Evolutionary conservation across 2,329 filamentous ascomycete species (phyloP).

Genomic region (Calonectria crousiana): DNA sequence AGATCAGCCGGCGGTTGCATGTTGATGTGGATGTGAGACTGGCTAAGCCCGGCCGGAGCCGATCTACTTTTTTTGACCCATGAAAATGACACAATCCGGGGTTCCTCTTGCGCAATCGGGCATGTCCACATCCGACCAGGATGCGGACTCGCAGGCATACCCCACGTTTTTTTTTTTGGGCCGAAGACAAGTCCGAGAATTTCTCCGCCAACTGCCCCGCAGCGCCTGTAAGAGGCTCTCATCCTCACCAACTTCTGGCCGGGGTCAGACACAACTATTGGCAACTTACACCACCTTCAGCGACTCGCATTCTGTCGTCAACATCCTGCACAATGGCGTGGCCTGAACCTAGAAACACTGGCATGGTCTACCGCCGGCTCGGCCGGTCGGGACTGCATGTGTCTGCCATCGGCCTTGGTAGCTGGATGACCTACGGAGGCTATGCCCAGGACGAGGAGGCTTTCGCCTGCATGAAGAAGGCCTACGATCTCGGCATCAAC

Average conservation of each 20-base stretch:
- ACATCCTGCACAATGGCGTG: conserved; percentile 52
- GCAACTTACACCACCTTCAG: neutral
- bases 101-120: conserved; percentile 34
- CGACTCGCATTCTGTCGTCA: conserved; percentile 15
- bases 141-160: conserved; percentile 9
- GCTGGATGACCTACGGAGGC: conserved; percentile 76
- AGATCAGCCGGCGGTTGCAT: conserved; percentile 22
- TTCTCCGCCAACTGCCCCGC: conserved; percentile 39
- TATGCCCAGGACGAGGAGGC: conserved; percentile 73
- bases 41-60: neutral
- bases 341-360: conserved; percentile 58
- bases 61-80: conserved; percentile 11
- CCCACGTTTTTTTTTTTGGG: conserved; percentile 26
- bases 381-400: conserved; percentile 72
- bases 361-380: conserved; percentile 58
- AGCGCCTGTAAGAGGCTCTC: neutral
- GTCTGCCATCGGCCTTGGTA: conserved; percentile 74
- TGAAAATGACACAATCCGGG: conserved; percentile 32
- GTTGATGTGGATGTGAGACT: conserved; percentile 7
- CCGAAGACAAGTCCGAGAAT: conserved; percentile 31
- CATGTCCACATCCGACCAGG: conserved; percentile 17
- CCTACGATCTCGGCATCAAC: conserved; percentile 71
- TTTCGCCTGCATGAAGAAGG: conserved; percentile 72
- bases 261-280: conserved; percentile 10
- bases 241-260: conserved; percentile 15